Percentiles rank a stretch among this genome's conserved stretches.
These are phyloP conservation scores for Friedmanniomyces simplex DNA, from an alignment of 495 filamentous ascomycete species.

Conservation along the genomic window DNA sequence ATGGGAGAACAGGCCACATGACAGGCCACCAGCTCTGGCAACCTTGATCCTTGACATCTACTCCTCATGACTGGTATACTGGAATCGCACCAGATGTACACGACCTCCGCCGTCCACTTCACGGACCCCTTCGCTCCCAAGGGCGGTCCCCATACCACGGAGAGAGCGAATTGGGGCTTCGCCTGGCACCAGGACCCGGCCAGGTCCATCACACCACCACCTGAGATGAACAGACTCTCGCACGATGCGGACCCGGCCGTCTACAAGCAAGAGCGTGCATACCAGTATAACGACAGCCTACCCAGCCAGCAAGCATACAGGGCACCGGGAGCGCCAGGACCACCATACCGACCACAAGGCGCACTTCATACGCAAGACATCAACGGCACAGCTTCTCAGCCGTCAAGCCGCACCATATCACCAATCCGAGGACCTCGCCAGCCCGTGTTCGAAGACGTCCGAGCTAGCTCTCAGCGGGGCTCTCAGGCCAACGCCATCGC, in stretches of 20 bases:
- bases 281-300: constrained; percentile 1
- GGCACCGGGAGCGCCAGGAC: background rate
- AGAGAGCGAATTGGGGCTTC: constrained; percentile 2
- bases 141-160: background rate
- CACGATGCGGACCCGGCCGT: background rate
- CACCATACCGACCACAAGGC: constrained; percentile 1
- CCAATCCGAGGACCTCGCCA: constrained; percentile 3
- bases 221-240: constrained; percentile 15
- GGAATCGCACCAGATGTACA: constrained; percentile 14
- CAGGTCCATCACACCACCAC: constrained; percentile 16
- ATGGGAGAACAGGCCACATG: constrained; percentile 1
- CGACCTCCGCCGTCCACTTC: constrained; percentile 8
- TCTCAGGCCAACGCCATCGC: constrained; percentile 20
- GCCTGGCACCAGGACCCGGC: constrained; percentile 1
- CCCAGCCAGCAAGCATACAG: background rate
- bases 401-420: constrained; percentile 6
- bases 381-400: background rate
- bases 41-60: background rate
- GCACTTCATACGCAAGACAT: background rate
- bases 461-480: background rate
- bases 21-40: background rate
- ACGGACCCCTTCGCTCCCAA: constrained; percentile 13
- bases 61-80: constrained; percentile 10
- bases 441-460: constrained; percentile 1
- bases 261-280: constrained; percentile 14